These are phyloP conservation scores for Cystofilobasidium ferigula DNA, from an alignment of 768 basidiomycete species.

Conservation along the genomic window DNA sequence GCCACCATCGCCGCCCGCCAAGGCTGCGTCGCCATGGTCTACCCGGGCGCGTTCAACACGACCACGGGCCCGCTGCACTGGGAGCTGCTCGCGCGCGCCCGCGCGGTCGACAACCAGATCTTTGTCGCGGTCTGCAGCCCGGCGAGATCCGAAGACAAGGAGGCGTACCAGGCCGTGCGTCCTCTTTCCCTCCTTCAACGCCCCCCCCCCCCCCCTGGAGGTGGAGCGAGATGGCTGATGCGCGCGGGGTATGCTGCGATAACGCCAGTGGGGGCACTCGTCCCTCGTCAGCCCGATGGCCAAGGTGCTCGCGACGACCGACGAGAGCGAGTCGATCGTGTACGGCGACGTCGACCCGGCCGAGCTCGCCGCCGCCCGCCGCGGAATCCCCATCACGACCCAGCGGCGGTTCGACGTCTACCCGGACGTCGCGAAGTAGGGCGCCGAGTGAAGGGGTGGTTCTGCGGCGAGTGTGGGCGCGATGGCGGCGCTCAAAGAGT, in stretches of 20 bases:
- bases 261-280: conserved; percentile 31
- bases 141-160: conserved; percentile 66
- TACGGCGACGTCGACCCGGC: conserved; percentile 67
- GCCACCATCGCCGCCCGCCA: conserved; percentile 33
- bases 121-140: conserved; percentile 93
- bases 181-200: not conserved
- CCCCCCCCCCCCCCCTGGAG: not conserved
- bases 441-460: too few relatives aligned
- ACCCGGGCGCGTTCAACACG: conserved; percentile 78
- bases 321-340: conserved; percentile 65
- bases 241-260: too few relatives aligned
- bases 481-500: too few relatives aligned
- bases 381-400: conserved; percentile 78
- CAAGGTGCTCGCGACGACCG: conserved; percentile 58
- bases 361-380: conserved; percentile 54
- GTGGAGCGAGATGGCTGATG: too few relatives aligned
- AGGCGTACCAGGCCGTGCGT: conserved; percentile 60
- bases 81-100: conserved; percentile 75
- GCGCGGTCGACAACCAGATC: conserved; percentile 94
- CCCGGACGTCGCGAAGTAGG: not conserved
- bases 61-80: conserved; percentile 73
- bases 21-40: conserved; percentile 76
- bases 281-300: conserved; percentile 56
- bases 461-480: too few relatives aligned
- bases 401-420: conserved; percentile 46